These are phyloP conservation scores for Sanguinoderma infundibulare DNA, from an alignment of 1,284 basidiomycete genomes.

Conservation along the genomic window DNA sequence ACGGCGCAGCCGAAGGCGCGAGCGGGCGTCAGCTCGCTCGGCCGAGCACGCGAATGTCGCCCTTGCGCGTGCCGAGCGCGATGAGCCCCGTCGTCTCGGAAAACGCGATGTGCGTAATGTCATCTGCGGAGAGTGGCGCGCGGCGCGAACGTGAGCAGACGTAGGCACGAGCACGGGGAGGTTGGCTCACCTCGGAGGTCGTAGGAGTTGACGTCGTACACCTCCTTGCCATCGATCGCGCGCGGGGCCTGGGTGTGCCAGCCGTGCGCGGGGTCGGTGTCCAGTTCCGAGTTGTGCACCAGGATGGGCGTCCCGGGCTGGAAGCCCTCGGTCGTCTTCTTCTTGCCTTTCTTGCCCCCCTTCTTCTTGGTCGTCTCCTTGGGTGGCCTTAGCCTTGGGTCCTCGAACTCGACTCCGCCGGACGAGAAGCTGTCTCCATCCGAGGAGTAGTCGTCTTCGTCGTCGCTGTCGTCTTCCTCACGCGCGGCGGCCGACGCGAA, in stretches of 20 bases:
- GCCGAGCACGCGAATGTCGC: slow-evolving; percentile 37
- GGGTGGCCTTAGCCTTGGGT: background rate
- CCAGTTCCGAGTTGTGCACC: slow-evolving; percentile 2
- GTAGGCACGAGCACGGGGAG: background rate
- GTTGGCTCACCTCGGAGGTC: slow-evolving; percentile 51
- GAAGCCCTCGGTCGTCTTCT: slow-evolving; percentile 2
- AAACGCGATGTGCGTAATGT: slow-evolving; percentile 51
- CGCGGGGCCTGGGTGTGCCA: slow-evolving; percentile 4
- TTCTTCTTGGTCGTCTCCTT: background rate
- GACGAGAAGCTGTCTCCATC: background rate
- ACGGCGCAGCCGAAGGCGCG: background rate
- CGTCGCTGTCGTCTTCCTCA: background rate
- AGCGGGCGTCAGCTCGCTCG: slow-evolving; percentile 1
- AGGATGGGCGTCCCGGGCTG: slow-evolving; percentile 26
- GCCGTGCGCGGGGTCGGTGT: slow-evolving; percentile 1
- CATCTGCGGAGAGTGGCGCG: slow-evolving; percentile 37
- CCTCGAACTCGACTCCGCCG: slow-evolving; percentile 10
- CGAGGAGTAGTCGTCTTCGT: background rate
- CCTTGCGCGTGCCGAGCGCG: slow-evolving; percentile 48
- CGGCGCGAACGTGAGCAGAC: background rate
- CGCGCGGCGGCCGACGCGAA: slow-evolving; percentile 29
- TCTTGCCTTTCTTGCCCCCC: slow-evolving; percentile 11
- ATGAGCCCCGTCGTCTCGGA: slow-evolving; percentile 51
- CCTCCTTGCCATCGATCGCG: slow-evolving; percentile 36
- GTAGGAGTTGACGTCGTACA: slow-evolving; percentile 48